Base-by-base conservation (phyloP, 768 basidiomycete genomes). In the Boletus insuetus region DNA sequence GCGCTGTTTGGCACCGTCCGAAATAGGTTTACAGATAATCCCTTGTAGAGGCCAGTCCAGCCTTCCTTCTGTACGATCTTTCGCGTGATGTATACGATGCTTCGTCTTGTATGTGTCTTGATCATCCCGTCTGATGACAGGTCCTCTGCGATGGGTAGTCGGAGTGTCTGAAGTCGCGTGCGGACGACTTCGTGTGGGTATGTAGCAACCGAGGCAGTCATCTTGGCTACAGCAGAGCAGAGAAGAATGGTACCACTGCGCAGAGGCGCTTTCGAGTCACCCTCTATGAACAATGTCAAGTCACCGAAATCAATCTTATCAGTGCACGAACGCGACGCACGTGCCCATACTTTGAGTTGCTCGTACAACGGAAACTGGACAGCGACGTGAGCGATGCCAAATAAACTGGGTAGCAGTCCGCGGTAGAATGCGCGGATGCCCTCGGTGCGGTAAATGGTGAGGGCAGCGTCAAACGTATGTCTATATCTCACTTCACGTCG, bases 131-230 rank as follows among this genome's bases (percentile, higher is more conserved):
- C 82, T 14, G 83, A 84, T 5, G 81, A 82, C 61, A 80, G 64
- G 59, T 80, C 80, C 61, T 80, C 80, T 42, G 80, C 76, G 46
- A 89, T 75, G 43, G 84, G 87, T 49, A 83, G 82, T 54, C 82
- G 79, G 62, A 87, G 84, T 4, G 96, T 95, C 72, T 99, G 97
- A 46, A 98, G 74, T 6, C 96, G 84, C n/a, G 97, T 98, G n/a
- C 97, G 89, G 35, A 99, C 81, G 42, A 99, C 97, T 72, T 99
- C 97, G 73, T 99, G 97, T 1, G 97, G 97, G 70, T 99, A 99
- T 34, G 97, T 98, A 37, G 88, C 90, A 19, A 98, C 75, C 17
- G 94, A 94, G 9, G 97, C 97, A 1, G 91, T 86, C 91, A 98
- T 97, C 71, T 99, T 99, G 20, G 94, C 89, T 26, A 85, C 74